Evolutionary conservation across 2,329 filamentous ascomycete species (phyloP).

Genomic region (Zymoseptoria crescenta): DNA sequence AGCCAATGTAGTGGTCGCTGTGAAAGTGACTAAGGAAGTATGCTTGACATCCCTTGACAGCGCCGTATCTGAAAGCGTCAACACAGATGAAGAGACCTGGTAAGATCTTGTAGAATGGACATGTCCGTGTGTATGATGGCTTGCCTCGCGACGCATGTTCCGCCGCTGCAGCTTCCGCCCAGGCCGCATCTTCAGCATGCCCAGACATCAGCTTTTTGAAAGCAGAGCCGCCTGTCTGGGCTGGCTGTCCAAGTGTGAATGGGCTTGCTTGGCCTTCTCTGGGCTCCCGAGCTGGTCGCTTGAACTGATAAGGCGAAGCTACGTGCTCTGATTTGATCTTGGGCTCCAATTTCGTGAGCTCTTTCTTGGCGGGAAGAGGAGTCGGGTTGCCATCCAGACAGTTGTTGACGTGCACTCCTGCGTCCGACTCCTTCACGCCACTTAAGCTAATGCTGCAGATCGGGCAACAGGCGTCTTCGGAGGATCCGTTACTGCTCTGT

Average conservation of each 20-base stretch:
- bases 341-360: background rate
- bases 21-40: slow-evolving; percentile 98
- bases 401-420: slow-evolving; percentile 79
- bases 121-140: slow-evolving; percentile 79
- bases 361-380: slow-evolving; percentile 39
- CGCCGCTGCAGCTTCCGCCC: slow-evolving; percentile 75
- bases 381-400: slow-evolving; percentile 79
- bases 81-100: slow-evolving; percentile 88
- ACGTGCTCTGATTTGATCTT: slow-evolving; percentile 14
- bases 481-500: background rate
- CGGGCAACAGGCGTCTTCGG: slow-evolving; percentile 51
- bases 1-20: slow-evolving; percentile 90
- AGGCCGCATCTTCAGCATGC: slow-evolving; percentile 83
- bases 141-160: slow-evolving; percentile 74
- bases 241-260: slow-evolving; percentile 48
- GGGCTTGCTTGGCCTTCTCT: slow-evolving; percentile 76
- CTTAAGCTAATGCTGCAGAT: slow-evolving; percentile 63
- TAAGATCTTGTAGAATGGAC: slow-evolving; percentile 98
- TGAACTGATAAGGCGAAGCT: slow-evolving; percentile 48
- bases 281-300: slow-evolving; percentile 57
- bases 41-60: slow-evolving; percentile 81
- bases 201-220: slow-evolving; percentile 91
- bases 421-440: slow-evolving; percentile 53
- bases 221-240: slow-evolving; percentile 52
- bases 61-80: slow-evolving; percentile 91